phyloP scores from a whole-genome alignment of 2,329 filamentous ascomycete genomes.

The Fusarium aywerte region DNA sequence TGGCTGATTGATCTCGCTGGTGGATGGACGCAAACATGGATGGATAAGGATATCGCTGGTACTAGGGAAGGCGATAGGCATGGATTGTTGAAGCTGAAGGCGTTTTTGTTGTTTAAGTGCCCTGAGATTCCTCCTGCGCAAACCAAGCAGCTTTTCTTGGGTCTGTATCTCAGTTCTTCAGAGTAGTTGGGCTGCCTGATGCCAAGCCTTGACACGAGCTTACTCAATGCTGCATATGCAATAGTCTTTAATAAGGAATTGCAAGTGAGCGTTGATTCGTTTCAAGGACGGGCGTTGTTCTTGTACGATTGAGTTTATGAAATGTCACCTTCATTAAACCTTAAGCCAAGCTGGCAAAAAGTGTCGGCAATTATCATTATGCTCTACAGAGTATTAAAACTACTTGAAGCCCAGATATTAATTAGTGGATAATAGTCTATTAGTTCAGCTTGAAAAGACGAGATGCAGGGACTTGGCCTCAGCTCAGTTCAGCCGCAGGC shows the following conservation, averaged over 20 bases:
- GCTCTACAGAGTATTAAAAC: no score
- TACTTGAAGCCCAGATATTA: background rate
- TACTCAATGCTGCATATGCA: background rate
- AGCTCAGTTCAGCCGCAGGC: background rate
- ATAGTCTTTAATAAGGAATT: background rate
- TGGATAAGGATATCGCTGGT: background rate
- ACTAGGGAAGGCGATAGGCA: background rate
- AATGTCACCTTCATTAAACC: background rate
- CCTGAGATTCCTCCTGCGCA: background rate
- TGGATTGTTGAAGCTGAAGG: background rate
- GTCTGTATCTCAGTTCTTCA: background rate
- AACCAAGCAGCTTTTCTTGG: background rate
- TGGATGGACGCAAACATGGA: background rate
- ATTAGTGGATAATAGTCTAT: background rate
- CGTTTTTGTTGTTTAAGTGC: background rate
- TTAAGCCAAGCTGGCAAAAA: background rate
- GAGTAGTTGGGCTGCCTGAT: background rate
- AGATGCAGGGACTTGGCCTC: no score
- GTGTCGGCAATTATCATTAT: no score
- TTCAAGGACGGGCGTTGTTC: background rate
- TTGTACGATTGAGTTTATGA: background rate
- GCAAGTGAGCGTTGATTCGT: background rate
- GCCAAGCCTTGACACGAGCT: background rate
- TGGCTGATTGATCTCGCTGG: conserved; percentile 17
- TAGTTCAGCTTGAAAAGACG: no score